Conservation (phyloP, 2,329 filamentous ascomycete species). For the Paecilomyces formosus region DNA sequence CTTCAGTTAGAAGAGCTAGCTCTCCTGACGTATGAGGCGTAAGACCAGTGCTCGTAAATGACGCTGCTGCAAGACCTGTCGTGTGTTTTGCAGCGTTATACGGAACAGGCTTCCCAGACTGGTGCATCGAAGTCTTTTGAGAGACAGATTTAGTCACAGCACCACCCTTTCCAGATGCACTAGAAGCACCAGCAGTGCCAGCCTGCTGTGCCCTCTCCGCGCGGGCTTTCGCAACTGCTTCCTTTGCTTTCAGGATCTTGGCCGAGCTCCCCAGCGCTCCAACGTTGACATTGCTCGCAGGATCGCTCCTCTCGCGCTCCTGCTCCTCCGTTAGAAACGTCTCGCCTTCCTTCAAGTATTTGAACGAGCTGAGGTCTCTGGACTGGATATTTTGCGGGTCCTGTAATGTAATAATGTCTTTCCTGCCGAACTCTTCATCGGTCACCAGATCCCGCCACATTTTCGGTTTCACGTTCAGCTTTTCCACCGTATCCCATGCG, state of each 20-base stretch:
- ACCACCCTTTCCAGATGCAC: constrained; percentile 17
- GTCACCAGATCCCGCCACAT: constrained; percentile 88
- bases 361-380: constrained; percentile 79
- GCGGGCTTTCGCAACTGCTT: constrained; percentile 85
- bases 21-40: constrained; percentile 87
- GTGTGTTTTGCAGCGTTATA: constrained; percentile 88
- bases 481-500: constrained; percentile 88
- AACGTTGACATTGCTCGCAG: constrained; percentile 63
- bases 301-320: constrained; percentile 55
- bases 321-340: constrained; percentile 63
- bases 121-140: constrained; percentile 16
- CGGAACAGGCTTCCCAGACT: constrained; percentile 39
- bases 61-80: constrained; percentile 82
- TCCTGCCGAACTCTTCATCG: constrained; percentile 76
- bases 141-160: constrained; percentile 4
- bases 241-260: constrained; percentile 86
- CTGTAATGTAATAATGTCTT: constrained; percentile 92
- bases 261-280: constrained; percentile 67
- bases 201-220: constrained; percentile 57
- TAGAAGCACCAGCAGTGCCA: constrained; percentile 44
- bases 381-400: constrained; percentile 85
- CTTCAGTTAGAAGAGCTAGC: constrained; percentile 77
- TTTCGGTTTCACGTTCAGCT: constrained; percentile 94
- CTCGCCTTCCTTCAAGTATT: constrained; percentile 77
- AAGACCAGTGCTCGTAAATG: constrained; percentile 89